Conservation (phyloP, 805 yeast genomes). For the Zygotorulaspora danielsina region DNA sequence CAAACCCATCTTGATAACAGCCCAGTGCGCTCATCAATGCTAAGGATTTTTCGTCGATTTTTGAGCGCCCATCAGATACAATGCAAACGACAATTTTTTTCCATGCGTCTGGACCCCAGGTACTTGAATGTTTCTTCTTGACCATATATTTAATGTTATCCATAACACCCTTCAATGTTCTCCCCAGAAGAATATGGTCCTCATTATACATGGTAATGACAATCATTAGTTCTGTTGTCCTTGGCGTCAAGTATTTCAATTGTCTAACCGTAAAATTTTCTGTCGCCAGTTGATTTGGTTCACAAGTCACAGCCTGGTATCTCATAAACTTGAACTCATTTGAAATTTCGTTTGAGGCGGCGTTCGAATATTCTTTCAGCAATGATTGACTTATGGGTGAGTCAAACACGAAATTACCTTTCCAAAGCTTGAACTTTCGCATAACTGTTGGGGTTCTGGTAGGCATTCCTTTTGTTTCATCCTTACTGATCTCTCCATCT, state of each 20-base stretch:
- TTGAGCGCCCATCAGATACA: constrained; percentile 87
- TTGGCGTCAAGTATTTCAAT: constrained; percentile 66
- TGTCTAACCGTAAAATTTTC: constrained; percentile 80
- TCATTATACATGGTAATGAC: constrained; percentile 91
- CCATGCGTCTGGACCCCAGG: constrained; percentile 97
- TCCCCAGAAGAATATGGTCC: constrained; percentile 71
- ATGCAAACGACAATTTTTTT: constrained; percentile 85
- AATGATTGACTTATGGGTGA: constrained; percentile 80
- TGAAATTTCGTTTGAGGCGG: constrained; percentile 41
- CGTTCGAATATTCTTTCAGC: constrained; percentile 44
- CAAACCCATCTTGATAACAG: constrained; percentile 91
- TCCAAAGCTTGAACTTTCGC: constrained; percentile 36
- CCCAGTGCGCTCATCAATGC: constrained; percentile 84
- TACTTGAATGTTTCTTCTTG: constrained; percentile 57
- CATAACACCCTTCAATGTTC: constrained; percentile 87
- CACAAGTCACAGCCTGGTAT: constrained; percentile 91
- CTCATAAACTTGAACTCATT: constrained; percentile 78
- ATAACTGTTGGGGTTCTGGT: constrained; percentile 27
- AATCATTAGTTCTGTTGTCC: constrained; percentile 80
- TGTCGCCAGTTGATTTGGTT: constrained; percentile 63
- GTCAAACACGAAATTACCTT: constrained; percentile 80
- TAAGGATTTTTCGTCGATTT: constrained; percentile 72
- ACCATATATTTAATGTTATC: constrained; percentile 75
- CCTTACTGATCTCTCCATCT: constrained; percentile 10
- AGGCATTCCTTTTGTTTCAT: constrained; percentile 6